Evolutionary conservation across 352 stramenopile species (phyloP).

Genomic region (Pythium volutum): DNA sequence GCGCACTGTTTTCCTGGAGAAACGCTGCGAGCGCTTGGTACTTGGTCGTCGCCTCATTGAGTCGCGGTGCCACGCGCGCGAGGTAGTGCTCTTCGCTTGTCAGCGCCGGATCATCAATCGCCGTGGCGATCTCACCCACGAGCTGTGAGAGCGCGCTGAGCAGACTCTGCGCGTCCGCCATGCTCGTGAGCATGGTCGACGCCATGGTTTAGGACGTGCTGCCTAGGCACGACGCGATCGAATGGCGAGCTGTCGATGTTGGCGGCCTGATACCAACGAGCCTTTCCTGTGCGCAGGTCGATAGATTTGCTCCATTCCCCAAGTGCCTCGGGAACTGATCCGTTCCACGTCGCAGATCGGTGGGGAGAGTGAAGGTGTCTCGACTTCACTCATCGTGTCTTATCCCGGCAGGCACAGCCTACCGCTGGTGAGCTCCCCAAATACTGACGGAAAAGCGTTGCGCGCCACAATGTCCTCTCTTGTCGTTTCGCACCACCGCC

Average conservation of each 20-base stretch:
- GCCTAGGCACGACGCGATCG: not conserved
- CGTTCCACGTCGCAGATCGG: not conserved
- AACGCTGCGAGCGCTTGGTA: conserved; percentile 66
- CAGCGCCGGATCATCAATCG: conserved; percentile 37
- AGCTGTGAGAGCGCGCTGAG: conserved; percentile 37
- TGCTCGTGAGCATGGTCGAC: conserved; percentile 30
- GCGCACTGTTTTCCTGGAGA: conserved; percentile 56
- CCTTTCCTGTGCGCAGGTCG: not conserved
- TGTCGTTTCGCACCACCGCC: too few species aligned
- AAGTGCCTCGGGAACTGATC: not conserved
- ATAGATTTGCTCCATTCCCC: not conserved
- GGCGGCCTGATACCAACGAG: too few species aligned
- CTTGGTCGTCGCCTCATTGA: conserved; percentile 52
- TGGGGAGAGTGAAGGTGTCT: not conserved
- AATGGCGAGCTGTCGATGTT: too few species aligned
- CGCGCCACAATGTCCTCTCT: too few species aligned
- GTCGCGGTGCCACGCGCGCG: conserved; percentile 36
- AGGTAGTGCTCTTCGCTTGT: conserved; percentile 58
- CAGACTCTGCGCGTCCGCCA: conserved; percentile 40
- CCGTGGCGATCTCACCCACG: conserved; percentile 34
- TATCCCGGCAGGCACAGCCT: too few species aligned
- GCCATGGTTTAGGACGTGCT: not conserved
- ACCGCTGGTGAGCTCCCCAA: too few species aligned
- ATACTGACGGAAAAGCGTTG: too few species aligned
- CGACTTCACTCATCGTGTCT: too few species aligned